Base-by-base conservation (phyloP, 75 land plant species). In the Pinus tabuliformis region DNA sequence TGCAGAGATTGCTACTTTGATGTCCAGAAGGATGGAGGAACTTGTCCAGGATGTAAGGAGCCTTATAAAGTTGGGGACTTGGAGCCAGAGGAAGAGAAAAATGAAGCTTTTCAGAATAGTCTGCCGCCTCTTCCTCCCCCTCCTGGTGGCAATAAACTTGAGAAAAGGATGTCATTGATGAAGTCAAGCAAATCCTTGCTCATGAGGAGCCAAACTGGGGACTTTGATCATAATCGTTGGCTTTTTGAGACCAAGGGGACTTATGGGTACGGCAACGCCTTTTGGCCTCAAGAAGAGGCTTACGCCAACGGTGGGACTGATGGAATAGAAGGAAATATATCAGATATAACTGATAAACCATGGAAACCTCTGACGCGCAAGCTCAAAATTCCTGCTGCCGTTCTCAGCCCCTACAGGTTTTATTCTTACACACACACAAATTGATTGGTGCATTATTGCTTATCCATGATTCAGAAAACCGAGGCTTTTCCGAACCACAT, bases 381-480 rank as follows among this genome's bases (percentile, higher is more conserved):
- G 56, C 56, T 77, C 8, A 86, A 79, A 1, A 81, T 92, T 58
- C 83, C 92, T 1, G 78, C 91, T 5, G 92, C 65, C 54, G 84
- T 94, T 76, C 75, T 94, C 68, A 94, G 95, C 65, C 97, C 97
- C 36, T 94, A 94, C 86, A 89, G 96, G 94, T 92, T 16, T 61
- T 12, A 2, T 3, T 30, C 24, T 59, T n/a, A 22, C 58, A 64
- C 6, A 24, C 15, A 64, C 30, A 21, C 22, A 14, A 26, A 24
- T 26, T 13, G 16, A 26, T 30, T 26, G 4, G 16, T 22, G 36
- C 30, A 13, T 5, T 14, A 64, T 64, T 24, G 22, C 4, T 30
- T 22, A 7, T 13, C 36, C 22, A 14, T 64, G 16, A 26, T 64
- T 64, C 13, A 26, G 36, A 64, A 64, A 24, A 30, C 8, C 3